Percentiles rank a stretch among this genome's conserved stretches.
Conservation (phyloP, 176 grass and related monocot species). For the Oryza meyeriana region DNA sequence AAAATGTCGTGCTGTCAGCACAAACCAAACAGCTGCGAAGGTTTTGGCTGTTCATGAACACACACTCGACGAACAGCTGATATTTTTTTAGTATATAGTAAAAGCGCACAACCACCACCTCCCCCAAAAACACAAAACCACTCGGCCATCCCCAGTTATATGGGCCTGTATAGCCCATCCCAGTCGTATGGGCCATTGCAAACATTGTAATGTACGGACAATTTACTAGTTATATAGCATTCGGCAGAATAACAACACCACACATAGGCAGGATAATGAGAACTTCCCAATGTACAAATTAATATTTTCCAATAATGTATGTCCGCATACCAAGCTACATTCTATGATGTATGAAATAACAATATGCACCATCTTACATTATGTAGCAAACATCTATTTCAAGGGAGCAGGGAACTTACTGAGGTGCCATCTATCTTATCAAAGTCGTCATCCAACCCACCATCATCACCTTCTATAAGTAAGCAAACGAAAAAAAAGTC, state of each 20-base stretch:
- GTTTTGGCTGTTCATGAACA: not conserved
- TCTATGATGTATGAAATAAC: not conserved
- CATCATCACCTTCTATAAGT: slow-evolving; percentile 67
- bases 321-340: not conserved
- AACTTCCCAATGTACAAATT: not conserved
- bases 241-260: not conserved
- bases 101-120: no score
- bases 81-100: not conserved
- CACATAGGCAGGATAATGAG: not conserved
- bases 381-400: not conserved
- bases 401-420: slow-evolving; percentile 43
- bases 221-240: no score
- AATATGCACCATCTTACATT: slow-evolving; percentile 1
- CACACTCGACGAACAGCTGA: not conserved
- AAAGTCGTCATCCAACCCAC: slow-evolving; percentile 81
- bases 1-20: slow-evolving; percentile 8
- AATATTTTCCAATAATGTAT: not conserved
- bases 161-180: no score
- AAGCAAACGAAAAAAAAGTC: slow-evolving; percentile 25
- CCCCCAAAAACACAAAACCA: no score
- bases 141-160: no score
- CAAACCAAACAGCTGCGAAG: slow-evolving; percentile 7
- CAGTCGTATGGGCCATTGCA: no score
- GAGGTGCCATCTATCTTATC: slow-evolving; percentile 74
- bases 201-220: no score